Percentiles rank a stretch among this genome's conserved stretches.
Evolutionary conservation across 2,329 filamentous ascomycete genomes (phyloP).

Genomic region (Colletotrichum lentis): DNA sequence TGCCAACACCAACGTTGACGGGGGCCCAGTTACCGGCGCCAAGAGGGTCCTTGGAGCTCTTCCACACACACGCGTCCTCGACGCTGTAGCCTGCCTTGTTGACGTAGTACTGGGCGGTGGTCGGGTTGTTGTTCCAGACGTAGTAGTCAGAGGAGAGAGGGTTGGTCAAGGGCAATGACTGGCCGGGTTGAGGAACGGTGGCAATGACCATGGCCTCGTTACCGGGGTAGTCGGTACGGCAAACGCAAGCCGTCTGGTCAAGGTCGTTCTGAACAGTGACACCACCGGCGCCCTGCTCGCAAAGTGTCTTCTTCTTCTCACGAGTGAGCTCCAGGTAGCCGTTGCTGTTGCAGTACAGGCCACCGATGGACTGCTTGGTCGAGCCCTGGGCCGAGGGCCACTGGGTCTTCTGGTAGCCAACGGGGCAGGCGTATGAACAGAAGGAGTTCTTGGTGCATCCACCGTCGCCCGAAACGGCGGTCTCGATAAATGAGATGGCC

Average conservation of each 20-base stretch:
- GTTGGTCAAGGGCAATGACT: constrained; percentile 73
- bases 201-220: constrained; percentile 89
- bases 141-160: constrained; percentile 78
- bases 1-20: constrained; percentile 83
- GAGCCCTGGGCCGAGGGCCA: constrained; percentile 82
- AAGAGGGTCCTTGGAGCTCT: constrained; percentile 56
- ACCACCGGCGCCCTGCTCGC: constrained; percentile 74
- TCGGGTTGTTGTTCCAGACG: constrained; percentile 75
- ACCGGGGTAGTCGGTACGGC: constrained; percentile 96
- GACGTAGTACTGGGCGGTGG: constrained; percentile 96
- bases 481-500: constrained; percentile 71
- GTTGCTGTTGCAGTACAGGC: constrained; percentile 77
- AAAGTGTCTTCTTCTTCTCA: constrained; percentile 71
- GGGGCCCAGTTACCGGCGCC: constrained; percentile 86
- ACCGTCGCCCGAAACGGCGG: constrained; percentile 64
- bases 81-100: constrained; percentile 78
- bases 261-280: constrained; percentile 82
- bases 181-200: constrained; percentile 68
- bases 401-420: constrained; percentile 90
- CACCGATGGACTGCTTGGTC: constrained; percentile 86
- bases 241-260: constrained; percentile 72
- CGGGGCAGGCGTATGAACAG: constrained; percentile 94
- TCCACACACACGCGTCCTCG: constrained; percentile 80
- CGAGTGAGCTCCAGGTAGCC: constrained; percentile 84
- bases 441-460: constrained; percentile 70